Evolutionary conservation across 1,284 basidiomycete species (phyloP).

Genomic region (Neotropicomus parvogracilis): DNA sequence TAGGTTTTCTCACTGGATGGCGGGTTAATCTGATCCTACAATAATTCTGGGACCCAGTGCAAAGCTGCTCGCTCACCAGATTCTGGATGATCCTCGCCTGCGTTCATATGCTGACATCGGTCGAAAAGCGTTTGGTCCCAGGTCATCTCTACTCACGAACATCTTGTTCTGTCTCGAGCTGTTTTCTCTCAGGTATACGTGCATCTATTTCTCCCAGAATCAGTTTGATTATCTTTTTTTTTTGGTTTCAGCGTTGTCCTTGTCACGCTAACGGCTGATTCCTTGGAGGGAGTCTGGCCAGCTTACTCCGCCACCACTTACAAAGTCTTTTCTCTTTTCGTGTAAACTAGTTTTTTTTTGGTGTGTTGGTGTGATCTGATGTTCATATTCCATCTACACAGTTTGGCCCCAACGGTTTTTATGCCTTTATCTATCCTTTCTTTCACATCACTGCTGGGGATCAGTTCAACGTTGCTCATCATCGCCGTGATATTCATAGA

Average conservation of each 20-base stretch:
- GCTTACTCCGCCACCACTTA: conserved; percentile 64
- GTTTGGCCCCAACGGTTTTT: conserved; percentile 77
- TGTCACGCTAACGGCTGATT: conserved; percentile 84
- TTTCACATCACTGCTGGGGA: conserved; percentile 81
- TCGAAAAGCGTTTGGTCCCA: conserved; percentile 78
- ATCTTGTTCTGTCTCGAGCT: conserved; percentile 81
- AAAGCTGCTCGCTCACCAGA: conserved; percentile 78
- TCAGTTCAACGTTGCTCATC: conserved; percentile 75
- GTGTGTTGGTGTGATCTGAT: not conserved
- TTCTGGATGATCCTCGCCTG: conserved; percentile 65
- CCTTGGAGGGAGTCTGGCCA: conserved; percentile 71
- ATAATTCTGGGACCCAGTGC: conserved; percentile 50
- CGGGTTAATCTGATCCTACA: conserved; percentile 4
- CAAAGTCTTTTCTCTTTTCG: conserved; percentile 68
- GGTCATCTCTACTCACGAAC: conserved; percentile 66
- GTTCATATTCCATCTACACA: conserved; percentile 35
- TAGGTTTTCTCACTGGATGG: conserved; percentile 38
- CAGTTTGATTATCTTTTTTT: not conserved
- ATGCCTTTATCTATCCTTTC: conserved; percentile 82
- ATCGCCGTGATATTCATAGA: conserved; percentile 82
- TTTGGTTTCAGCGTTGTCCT: conserved; percentile 67
- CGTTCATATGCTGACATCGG: conserved; percentile 89
- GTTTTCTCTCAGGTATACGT: conserved; percentile 68
- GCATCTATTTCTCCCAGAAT: not conserved
- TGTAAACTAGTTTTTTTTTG: conserved; percentile 47